Evolutionary conservation across 2,329 filamentous ascomycete species (phyloP), one percentile per base, ranked within the genome.

Genomic region (Penicillium concentricum): DNA sequence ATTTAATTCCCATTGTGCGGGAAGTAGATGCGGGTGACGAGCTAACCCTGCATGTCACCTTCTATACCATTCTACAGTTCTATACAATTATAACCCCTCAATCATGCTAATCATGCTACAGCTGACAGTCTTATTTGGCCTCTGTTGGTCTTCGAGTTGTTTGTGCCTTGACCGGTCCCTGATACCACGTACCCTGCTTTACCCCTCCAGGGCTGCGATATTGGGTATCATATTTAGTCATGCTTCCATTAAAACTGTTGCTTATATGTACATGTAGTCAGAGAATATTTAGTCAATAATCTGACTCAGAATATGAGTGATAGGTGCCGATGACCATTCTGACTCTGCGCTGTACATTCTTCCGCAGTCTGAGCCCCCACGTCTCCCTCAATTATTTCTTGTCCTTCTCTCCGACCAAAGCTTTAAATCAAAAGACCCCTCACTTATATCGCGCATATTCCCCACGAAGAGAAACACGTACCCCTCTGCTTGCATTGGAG

Each of bases 401-500:
- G 34, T 22, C 24, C 34, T 30, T 9, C 26, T 39, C 22, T 42
- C 30, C n/a, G 16, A 28, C 39, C 51, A 57, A 16, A 9, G 4
- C 20, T 18, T 13, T 18, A 55, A 16, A 26, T 55, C 34, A 55
- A 57, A 58, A 34, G 15, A 6, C 5, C 56, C 51, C 6, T 58
- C 56, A 22, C 20, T 35, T 10, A 58, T 9, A 22, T 58, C 56
- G 10, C 39, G 18, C 45, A 15, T 32, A 18, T 55, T 46, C 6
- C 44, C 55, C 20, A 46, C 41, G n/a, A 58, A 58, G 5, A 45
- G 37, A 24, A 59, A 59, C 12, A 18, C 26, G 54, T 52, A 39
- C 10, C 56, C 56, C 8, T 56, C 48, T 10, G 35, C 34, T 12
- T 51, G 26, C 1, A 5, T 34, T 1, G 53, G 55, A 15, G 18